phyloP scores from a whole-genome alignment of 768 basidiomycete species.

The Mycena maculata region DNA sequence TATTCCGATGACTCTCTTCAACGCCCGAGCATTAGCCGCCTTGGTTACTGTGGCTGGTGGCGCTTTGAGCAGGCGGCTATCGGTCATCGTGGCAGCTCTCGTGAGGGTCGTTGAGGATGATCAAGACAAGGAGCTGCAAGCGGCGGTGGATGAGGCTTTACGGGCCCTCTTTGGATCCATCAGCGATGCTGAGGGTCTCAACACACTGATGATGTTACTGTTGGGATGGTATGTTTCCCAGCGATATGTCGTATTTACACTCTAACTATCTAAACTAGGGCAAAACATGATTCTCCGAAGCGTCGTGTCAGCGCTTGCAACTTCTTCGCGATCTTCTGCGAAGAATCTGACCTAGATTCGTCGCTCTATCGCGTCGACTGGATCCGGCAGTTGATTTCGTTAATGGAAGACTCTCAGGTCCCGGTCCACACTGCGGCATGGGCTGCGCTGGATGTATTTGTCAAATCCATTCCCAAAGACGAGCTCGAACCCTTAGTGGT shows the following conservation, averaged over 20 bases:
- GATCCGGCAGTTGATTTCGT: constrained; percentile 88
- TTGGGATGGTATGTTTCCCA: constrained; percentile 79
- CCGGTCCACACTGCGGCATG: constrained; percentile 86
- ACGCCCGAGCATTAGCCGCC: constrained; percentile 89
- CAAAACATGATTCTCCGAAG: constrained; percentile 75
- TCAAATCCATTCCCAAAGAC: constrained; percentile 92
- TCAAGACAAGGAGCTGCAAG: constrained; percentile 73
- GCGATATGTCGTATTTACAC: not conserved
- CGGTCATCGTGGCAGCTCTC: constrained; percentile 80
- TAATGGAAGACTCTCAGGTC: constrained; percentile 82
- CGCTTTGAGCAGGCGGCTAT: constrained; percentile 87
- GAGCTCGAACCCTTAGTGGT: constrained; percentile 93
- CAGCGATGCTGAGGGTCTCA: constrained; percentile 87
- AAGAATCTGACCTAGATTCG: constrained; percentile 83
- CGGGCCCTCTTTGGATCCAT: constrained; percentile 82
- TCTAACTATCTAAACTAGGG: constrained; percentile 62
- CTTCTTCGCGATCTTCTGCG: constrained; percentile 86
- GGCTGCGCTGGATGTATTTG: constrained; percentile 85
- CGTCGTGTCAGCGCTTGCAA: constrained; percentile 85
- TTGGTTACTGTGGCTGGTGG: constrained; percentile 94
- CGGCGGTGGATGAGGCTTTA: constrained; percentile 81
- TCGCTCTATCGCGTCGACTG: constrained; percentile 93
- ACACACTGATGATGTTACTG: constrained; percentile 88
- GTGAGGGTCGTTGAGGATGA: constrained; percentile 81
- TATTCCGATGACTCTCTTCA: constrained; percentile 94